A percentile compares a stretch with the other conserved stretches of the same genome.
phyloP scores from a whole-genome alignment of 2,329 filamentous ascomycete species.

The Penicillium verrucosum region DNA sequence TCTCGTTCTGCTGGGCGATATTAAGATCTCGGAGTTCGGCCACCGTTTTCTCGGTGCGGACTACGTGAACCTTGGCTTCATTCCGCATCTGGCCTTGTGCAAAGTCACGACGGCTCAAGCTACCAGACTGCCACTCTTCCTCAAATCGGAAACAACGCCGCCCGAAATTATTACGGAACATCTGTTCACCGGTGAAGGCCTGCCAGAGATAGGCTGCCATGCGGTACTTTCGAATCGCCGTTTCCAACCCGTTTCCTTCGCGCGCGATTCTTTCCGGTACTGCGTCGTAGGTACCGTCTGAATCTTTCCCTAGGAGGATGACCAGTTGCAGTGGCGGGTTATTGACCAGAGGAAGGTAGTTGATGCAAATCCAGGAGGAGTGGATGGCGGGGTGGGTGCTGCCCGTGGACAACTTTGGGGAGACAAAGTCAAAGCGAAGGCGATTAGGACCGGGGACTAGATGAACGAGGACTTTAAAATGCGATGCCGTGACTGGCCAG shows the following conservation, averaged over 20 bases:
- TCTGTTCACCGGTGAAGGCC: conserved; percentile 93
- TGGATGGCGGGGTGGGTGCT: conserved; percentile 65
- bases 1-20: conserved; percentile 70
- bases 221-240: conserved; percentile 82
- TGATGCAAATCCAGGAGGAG: conserved; percentile 74
- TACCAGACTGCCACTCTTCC: conserved; percentile 88
- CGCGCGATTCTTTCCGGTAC: conserved; percentile 69
- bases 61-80: conserved; percentile 84
- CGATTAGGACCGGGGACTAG: conserved; percentile 88
- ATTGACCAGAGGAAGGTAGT: conserved; percentile 77
- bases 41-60: conserved; percentile 78
- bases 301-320: conserved; percentile 84
- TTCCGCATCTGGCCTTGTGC: conserved; percentile 73
- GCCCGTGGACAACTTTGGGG: conserved; percentile 69
- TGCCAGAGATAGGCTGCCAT: conserved; percentile 98
- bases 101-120: conserved; percentile 71
- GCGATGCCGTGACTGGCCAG: conserved; percentile 85
- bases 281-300: conserved; percentile 78
- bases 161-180: conserved; percentile 84
- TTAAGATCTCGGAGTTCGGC: conserved; percentile 77
- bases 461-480: conserved; percentile 89
- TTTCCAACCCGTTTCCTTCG: conserved; percentile 78
- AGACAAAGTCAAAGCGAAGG: conserved; percentile 81
- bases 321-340: conserved; percentile 84
- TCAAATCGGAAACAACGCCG: conserved; percentile 85